Conservation (phyloP, 2,329 filamentous ascomycete genomes). For the Aspergillus sp. region DNA sequence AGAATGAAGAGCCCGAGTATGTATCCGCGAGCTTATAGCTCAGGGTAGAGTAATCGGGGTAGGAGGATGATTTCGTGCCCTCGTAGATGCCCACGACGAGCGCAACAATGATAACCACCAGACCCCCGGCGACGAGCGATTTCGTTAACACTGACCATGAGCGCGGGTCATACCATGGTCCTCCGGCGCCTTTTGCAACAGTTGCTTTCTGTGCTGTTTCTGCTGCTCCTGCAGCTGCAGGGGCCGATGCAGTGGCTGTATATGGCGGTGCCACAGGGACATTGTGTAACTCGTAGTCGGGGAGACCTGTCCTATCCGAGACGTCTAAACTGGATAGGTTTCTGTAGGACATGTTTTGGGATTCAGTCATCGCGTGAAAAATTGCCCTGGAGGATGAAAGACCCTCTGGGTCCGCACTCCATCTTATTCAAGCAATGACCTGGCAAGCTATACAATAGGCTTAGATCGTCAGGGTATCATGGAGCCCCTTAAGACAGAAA, state of each 20-base stretch:
- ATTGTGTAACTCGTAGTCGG: background rate
- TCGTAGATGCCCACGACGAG: conserved; percentile 1
- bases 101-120: conserved; percentile 2
- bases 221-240: background rate
- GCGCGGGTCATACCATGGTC: conserved; percentile 1
- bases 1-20: conserved; percentile 5
- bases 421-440: background rate
- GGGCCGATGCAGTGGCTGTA: background rate
- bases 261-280: background rate
- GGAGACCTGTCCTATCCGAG: background rate
- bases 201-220: background rate
- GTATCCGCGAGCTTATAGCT: conserved; percentile 1
- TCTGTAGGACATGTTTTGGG: background rate
- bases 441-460: background rate
- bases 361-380: background rate
- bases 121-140: background rate
- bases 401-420: background rate
- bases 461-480: background rate
- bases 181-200: background rate
- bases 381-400: background rate
- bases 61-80: conserved; percentile 1
- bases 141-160: background rate
- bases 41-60: background rate
- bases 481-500: background rate
- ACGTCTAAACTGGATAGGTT: background rate